phyloP scores from a whole-genome alignment of 225 moss, liverwort and hornwort species.

The Straminergon stramineum region DNA sequence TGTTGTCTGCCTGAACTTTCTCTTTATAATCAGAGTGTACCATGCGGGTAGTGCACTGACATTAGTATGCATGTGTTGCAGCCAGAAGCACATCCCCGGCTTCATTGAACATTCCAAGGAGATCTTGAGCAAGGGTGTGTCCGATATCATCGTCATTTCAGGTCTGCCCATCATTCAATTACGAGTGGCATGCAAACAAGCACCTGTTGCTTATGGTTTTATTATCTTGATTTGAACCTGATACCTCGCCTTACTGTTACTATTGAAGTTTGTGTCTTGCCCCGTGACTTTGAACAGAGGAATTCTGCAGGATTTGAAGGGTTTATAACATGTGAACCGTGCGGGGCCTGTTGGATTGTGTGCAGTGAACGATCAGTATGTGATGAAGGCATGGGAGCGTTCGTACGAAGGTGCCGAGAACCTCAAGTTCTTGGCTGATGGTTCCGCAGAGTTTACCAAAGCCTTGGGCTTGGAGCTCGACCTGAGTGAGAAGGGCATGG shows the following conservation, averaged over 20 bases:
- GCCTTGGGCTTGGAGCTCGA: conserved; percentile 60
- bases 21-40: fast-evolving
- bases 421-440: conserved; percentile 75
- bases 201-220: fast-evolving
- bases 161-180: neutral
- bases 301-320: neutral
- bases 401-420: conserved; percentile 45
- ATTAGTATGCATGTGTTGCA: neutral
- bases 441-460: conserved; percentile 55
- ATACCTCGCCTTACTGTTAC: neutral
- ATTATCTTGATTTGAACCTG: fast-evolving
- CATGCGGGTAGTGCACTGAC: neutral
- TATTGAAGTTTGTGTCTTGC: neutral
- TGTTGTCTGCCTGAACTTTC: too few relatives aligned
- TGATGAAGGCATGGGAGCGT: conserved; percentile 76
- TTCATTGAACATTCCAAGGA: conserved; percentile 53
- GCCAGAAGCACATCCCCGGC: conserved; percentile 77
- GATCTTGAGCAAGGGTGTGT: conserved; percentile 70
- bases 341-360: neutral
- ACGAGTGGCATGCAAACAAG: too few relatives aligned
- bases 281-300: too few relatives aligned
- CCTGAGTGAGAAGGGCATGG: conserved; percentile 56
- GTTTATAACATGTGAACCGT: neutral
- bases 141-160: conserved; percentile 64
- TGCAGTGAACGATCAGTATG: conserved; percentile 87